Evolutionary conservation across 495 filamentous ascomycete genomes (phyloP).

Genomic region (Hypoxylon lienhwacheense): DNA sequence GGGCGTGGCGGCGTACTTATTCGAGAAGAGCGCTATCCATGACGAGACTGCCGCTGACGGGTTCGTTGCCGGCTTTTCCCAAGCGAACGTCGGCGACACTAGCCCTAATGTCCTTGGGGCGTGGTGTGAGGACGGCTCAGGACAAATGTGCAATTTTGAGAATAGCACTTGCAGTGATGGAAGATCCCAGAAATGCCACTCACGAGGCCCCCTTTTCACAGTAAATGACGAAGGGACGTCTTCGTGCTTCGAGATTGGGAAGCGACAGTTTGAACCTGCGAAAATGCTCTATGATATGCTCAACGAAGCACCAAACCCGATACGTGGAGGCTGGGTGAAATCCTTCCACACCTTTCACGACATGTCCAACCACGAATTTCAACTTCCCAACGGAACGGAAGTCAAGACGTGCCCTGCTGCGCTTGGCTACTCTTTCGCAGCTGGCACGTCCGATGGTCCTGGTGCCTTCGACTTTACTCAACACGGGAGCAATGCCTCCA

Average conservation of each 20-base stretch:
- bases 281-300: slow-evolving; percentile 63
- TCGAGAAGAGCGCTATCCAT: slow-evolving; percentile 68
- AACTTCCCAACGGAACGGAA: slow-evolving; percentile 70
- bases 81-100: slow-evolving; percentile 92
- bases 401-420: slow-evolving; percentile 86
- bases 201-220: slow-evolving; percentile 78
- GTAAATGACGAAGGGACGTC: slow-evolving; percentile 71
- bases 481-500: slow-evolving; percentile 69
- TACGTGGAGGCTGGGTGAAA: slow-evolving; percentile 65
- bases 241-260: slow-evolving; percentile 78
- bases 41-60: slow-evolving; percentile 58
- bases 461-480: slow-evolving; percentile 95
- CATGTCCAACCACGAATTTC: slow-evolving; percentile 73
- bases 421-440: slow-evolving; percentile 90
- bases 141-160: slow-evolving; percentile 67
- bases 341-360: slow-evolving; percentile 76
- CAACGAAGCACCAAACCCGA: slow-evolving; percentile 47
- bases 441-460: slow-evolving; percentile 90
- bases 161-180: slow-evolving; percentile 77
- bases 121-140: slow-evolving; percentile 78
- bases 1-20: slow-evolving; percentile 83
- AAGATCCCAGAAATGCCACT: slow-evolving; percentile 76
- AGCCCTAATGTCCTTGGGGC: slow-evolving; percentile 86
- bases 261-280: slow-evolving; percentile 70
- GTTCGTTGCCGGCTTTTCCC: slow-evolving; percentile 94